Base-by-base conservation (phyloP, 2,329 filamentous ascomycete species). In the Claviceps maximensis region DNA sequence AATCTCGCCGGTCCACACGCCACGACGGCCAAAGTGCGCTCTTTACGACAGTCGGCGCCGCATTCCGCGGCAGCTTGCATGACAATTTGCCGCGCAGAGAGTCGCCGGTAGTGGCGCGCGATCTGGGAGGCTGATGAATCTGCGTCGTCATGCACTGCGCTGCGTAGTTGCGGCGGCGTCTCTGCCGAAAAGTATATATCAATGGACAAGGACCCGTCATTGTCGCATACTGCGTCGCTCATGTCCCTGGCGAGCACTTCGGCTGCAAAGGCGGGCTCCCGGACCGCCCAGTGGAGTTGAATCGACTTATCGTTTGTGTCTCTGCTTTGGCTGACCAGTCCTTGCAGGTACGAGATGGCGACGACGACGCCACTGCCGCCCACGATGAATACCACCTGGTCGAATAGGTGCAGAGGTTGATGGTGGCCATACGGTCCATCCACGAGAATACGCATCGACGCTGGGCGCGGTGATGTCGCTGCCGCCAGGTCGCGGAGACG, bases 351-450 rank as follows among this genome's bases (percentile, higher is more conserved):
- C 1, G 71, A 69, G 0, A 74, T 56, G 0, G 72, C 65, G 0
- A 71, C 65, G 17, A 71, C 72, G 15, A 75, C 67, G 0, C 73
- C 73, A 47, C 70, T 74, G 0, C 73, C 73, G 1, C 73, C 73
- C 0, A 70, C 69, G 4, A 75, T 58, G 53, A 75, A 74, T 0
- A 74, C 53, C 1, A 74, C 58, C 23, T 66, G 64, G 13, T 67
- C 63, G 45, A 71, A 74, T 1, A 57, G 56, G 42, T 69, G 59
- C 3, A 75, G 62, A 0, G 67, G 64, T 4, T 67, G 64, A 0
- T 67, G 69, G 31, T 69, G 66, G 0, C 73, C 73, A 47, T 75
- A 75, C 0, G 73, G 73, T 0, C 73, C 73, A 15, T 75, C 73
- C 6, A 75, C 64, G 0, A 74, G 59, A 0, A 75, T 61, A 0